These are phyloP conservation scores for Fusarium sp. DNA, from an alignment of 2,329 filamentous ascomycete genomes.

Conservation along the genomic window DNA sequence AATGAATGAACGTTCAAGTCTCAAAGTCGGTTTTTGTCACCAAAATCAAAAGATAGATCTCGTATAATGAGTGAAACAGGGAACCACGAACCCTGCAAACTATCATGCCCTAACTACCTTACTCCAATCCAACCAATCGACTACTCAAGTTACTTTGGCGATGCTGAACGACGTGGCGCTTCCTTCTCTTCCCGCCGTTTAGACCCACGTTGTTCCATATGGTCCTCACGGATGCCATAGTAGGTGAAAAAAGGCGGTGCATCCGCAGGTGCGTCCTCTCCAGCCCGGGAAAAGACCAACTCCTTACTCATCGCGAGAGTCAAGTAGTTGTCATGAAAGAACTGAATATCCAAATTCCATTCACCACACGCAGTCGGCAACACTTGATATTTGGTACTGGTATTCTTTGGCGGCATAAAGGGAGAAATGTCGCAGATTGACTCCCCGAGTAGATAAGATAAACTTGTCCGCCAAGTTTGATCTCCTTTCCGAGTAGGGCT, in stretches of 20 bases:
- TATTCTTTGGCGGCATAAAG: neutral
- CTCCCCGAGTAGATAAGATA: neutral
- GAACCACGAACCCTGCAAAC: too few species aligned
- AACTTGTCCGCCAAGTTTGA: neutral
- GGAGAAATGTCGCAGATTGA: rapidly evolving
- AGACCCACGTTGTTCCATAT: neutral
- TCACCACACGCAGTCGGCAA: rapidly evolving
- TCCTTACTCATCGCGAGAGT: neutral
- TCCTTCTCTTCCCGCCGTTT: neutral
- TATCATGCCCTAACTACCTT: too few species aligned
- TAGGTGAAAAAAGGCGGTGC: neutral
- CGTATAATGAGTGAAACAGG: too few species aligned
- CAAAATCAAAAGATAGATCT: too few species aligned
- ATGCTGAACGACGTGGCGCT: too few species aligned
- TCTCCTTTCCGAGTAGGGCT: neutral
- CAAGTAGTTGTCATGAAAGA: neutral
- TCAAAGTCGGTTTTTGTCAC: too few species aligned
- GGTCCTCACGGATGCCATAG: neutral
- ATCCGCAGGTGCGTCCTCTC: neutral
- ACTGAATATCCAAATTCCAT: neutral
- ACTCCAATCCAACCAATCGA: neutral
- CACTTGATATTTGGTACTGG: neutral
- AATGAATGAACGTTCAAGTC: too few species aligned
- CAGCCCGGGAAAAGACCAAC: neutral
- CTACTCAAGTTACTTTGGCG: too few species aligned